Evolutionary conservation across 768 basidiomycete species (phyloP).

Genomic region (Amylocystis lapponica): DNA sequence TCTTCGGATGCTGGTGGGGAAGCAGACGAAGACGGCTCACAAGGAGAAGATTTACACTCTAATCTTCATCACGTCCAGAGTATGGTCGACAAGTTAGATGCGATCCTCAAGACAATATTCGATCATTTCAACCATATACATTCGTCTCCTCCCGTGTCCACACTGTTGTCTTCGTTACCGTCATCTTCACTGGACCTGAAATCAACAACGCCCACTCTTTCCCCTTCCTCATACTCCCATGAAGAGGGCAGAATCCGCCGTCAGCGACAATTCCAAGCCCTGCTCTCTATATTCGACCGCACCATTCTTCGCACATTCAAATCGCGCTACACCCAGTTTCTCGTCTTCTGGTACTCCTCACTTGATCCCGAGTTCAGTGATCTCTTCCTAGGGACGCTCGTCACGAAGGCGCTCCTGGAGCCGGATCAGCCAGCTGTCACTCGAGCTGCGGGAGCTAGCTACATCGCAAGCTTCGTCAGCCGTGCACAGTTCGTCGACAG

Average conservation of each 20-base stretch:
- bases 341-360: constrained; percentile 93
- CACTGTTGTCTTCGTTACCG: constrained; percentile 21
- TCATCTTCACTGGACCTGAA: constrained; percentile 21
- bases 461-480: constrained; percentile 88
- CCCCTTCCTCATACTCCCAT: constrained; percentile 20
- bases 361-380: constrained; percentile 86
- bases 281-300: constrained; percentile 91
- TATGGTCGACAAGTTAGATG: constrained; percentile 91
- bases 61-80: constrained; percentile 69
- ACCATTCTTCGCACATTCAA: constrained; percentile 94
- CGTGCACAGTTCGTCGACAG: constrained; percentile 83
- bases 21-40: constrained; percentile 33
- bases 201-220: constrained; percentile 12
- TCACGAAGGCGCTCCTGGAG: constrained; percentile 77
- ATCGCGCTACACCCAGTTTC: constrained; percentile 95
- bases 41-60: constrained; percentile 37
- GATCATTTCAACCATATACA: constrained; percentile 68
- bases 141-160: constrained; percentile 20
- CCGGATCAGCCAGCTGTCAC: constrained; percentile 60
- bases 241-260: constrained; percentile 35
- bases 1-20: constrained; percentile 65
- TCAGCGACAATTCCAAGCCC: constrained; percentile 71
- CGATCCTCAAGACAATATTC: constrained; percentile 79
- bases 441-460: constrained; percentile 88
- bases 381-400: constrained; percentile 91